A percentile compares a stretch with the other conserved stretches of the same genome.
Evolutionary conservation across 2,329 filamentous ascomycete species (phyloP).

Genomic region (Onygenales sp.): DNA sequence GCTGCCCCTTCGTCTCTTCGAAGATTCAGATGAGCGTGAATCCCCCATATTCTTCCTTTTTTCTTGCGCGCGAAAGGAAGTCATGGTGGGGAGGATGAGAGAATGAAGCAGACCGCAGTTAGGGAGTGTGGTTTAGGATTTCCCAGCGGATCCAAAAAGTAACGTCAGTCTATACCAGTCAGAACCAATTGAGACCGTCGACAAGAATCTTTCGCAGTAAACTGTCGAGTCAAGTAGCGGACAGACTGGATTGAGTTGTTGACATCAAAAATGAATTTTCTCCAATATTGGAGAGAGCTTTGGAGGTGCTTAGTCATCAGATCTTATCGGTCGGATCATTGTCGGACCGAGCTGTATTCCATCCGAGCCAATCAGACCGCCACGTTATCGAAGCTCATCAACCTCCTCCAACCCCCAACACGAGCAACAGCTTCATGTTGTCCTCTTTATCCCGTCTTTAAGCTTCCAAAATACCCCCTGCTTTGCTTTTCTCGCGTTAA

Average conservation of each 20-base stretch:
- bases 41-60: not conserved
- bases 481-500: not conserved
- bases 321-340: constrained; percentile 1
- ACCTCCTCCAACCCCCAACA: not conserved
- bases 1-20: not conserved
- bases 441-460: not conserved
- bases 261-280: no score
- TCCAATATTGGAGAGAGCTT: no score
- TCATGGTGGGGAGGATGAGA: not conserved
- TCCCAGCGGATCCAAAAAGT: not conserved
- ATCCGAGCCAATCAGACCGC: constrained; percentile 1
- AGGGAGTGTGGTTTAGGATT: not conserved
- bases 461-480: not conserved
- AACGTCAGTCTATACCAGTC: no score
- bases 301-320: not conserved
- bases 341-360: not conserved
- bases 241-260: no score
- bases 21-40: not conserved
- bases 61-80: not conserved
- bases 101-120: not conserved
- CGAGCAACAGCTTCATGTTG: not conserved
- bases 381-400: not conserved
- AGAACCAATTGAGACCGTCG: no score
- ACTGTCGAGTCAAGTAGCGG: no score
- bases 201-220: no score